phyloP scores from a whole-genome alignment of 208 protist genomes.

The Trypanosoma caninum region DNA sequence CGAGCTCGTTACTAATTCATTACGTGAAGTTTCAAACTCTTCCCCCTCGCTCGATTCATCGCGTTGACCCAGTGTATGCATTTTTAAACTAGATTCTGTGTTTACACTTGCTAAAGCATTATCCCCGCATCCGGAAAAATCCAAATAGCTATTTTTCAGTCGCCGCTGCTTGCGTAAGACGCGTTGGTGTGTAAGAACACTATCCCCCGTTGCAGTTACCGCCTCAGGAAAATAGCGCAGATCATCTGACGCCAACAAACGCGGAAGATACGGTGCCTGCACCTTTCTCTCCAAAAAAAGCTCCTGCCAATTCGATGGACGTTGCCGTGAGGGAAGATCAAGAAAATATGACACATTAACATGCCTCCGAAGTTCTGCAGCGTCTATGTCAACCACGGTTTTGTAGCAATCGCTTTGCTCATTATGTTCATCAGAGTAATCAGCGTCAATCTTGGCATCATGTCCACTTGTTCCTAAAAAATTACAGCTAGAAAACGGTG shows the following conservation, averaged over 20 bases:
- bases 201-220: constrained; percentile 72
- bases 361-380: neutral
- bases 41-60: neutral
- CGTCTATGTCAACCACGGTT: neutral
- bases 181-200: constrained; percentile 59
- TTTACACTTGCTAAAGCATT: neutral
- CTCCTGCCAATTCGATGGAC: constrained; percentile 60
- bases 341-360: constrained; percentile 17
- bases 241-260: constrained; percentile 71
- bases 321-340: constrained; percentile 9
- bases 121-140: neutral
- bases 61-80: neutral
- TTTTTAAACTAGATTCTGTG: neutral
- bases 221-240: constrained; percentile 82
- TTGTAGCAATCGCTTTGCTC: neutral
- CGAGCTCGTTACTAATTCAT: too few relatives aligned
- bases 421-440: neutral
- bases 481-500: too few relatives aligned
- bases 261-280: constrained; percentile 57
- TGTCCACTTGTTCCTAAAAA: too few relatives aligned
- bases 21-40: too few relatives aligned
- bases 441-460: too few relatives aligned
- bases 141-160: neutral
- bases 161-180: constrained; percentile 32
- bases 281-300: constrained; percentile 57